A percentile compares a stretch with the other conserved stretches of the same genome.
Conservation (phyloP, 805 yeast species). For the Barnettozyma populi region DNA sequence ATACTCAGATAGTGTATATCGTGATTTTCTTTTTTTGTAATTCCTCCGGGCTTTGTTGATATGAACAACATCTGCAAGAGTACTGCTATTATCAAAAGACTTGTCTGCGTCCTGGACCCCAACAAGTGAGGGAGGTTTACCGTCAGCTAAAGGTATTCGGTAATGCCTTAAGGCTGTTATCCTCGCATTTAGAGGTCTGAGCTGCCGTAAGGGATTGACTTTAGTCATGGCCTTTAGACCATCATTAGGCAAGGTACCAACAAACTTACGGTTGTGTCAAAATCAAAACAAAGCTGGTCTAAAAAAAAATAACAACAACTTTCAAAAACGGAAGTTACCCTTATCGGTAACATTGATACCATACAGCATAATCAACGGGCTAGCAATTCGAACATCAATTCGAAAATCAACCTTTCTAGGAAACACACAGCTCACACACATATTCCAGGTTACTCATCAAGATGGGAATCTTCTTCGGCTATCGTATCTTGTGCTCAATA, state of each 20-base stretch:
- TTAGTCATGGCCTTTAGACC: not conserved
- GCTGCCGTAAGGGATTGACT: not conserved
- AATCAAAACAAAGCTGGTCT: not conserved
- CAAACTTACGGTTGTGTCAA: not conserved
- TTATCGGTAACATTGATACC: not conserved
- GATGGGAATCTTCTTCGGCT: too few relatives aligned
- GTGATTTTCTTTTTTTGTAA: not conserved
- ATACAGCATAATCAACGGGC: too few relatives aligned
- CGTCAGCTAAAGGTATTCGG: not conserved
- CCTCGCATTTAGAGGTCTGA: not conserved
- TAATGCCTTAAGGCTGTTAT: not conserved
- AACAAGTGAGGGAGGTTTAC: not conserved
- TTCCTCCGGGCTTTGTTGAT: not conserved
- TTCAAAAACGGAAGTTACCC: not conserved
- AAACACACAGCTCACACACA: too few relatives aligned
- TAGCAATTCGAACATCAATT: not conserved
- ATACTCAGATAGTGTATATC: not conserved
- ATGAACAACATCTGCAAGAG: not conserved
- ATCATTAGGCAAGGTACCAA: too few relatives aligned
- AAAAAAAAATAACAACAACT: not conserved
- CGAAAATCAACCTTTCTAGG: too few relatives aligned
- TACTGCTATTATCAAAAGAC: not conserved
- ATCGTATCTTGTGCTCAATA: too few relatives aligned
- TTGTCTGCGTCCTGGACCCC: not conserved
- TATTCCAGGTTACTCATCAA: too few relatives aligned